These are phyloP conservation scores for Tolypocladium endophyticum DNA, from an alignment of 2,329 filamentous ascomycete genomes.

Conservation along the genomic window DNA sequence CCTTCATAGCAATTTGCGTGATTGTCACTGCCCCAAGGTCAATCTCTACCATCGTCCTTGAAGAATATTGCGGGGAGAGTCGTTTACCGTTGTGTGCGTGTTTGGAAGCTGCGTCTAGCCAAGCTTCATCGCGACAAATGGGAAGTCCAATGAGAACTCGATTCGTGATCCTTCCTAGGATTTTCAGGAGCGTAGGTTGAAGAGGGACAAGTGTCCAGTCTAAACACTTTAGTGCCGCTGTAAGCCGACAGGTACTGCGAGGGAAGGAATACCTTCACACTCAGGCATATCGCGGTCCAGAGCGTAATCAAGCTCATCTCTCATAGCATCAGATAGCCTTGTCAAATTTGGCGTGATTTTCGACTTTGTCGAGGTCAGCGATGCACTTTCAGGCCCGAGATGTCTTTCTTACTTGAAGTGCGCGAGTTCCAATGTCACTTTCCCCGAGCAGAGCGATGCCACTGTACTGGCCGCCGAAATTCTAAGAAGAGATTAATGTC, in stretches of 20 bases:
- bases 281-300: slow-evolving; percentile 1
- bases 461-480: slow-evolving; percentile 6
- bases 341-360: slow-evolving; percentile 6
- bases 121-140: slow-evolving; percentile 3
- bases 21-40: slow-evolving; percentile 2
- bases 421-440: slow-evolving; percentile 5
- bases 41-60: neutral
- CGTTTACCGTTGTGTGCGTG: slow-evolving; percentile 4
- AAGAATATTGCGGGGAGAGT: neutral
- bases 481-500: neutral
- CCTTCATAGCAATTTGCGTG: slow-evolving; percentile 5
- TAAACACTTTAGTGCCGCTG: neutral
- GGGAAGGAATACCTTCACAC: slow-evolving; percentile 2
- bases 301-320: slow-evolving; percentile 4
- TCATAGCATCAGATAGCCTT: slow-evolving; percentile 2
- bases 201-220: slow-evolving; percentile 4
- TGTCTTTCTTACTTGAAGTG: slow-evolving; percentile 2
- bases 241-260: neutral
- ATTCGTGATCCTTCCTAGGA: slow-evolving; percentile 1
- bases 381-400: neutral
- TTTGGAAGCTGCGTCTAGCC: slow-evolving; percentile 1
- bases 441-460: slow-evolving; percentile 2
- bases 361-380: neutral
- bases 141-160: slow-evolving; percentile 4
- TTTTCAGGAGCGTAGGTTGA: slow-evolving; percentile 2